Percentiles rank a stretch among this genome's conserved stretches.
Conservation (phyloP, 2,329 filamentous ascomycete genomes). For the Boeremia lycopersici region DNA sequence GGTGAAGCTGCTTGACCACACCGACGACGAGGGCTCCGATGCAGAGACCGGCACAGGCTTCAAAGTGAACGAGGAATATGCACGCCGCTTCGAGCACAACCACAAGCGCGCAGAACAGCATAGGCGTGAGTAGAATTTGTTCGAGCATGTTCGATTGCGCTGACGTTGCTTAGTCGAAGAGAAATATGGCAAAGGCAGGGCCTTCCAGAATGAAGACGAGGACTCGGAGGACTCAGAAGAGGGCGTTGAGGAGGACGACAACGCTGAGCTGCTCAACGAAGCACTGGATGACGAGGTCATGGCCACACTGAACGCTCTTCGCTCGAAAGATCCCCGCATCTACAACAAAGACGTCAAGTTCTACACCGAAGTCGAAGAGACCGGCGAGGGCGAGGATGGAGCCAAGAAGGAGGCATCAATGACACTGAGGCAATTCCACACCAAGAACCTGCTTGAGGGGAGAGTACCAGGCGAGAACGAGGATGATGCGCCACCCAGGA, state of each 20-base stretch:
- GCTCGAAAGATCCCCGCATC: constrained; percentile 86
- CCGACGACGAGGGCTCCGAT: constrained; percentile 39
- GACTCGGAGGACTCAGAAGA: constrained; percentile 57
- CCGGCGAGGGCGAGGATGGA: constrained; percentile 43
- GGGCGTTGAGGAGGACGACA: constrained; percentile 87
- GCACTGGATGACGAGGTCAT: constrained; percentile 86
- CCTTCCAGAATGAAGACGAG: constrained; percentile 46
- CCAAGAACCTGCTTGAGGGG: constrained; percentile 82
- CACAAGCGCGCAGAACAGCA: constrained; percentile 92
- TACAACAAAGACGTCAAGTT: constrained; percentile 84
- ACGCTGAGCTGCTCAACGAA: constrained; percentile 83
- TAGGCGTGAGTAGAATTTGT: constrained; percentile 57
- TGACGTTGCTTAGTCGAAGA: constrained; percentile 72
- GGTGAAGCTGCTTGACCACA: constrained; percentile 46
- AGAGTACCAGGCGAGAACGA: constrained; percentile 64
- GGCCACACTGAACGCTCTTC: constrained; percentile 84
- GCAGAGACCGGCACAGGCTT: constrained; percentile 50
- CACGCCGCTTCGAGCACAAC: constrained; percentile 90
- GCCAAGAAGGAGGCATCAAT: constrained; percentile 80
- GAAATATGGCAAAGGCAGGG: constrained; percentile 70
- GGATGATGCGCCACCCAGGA: constrained; percentile 64
- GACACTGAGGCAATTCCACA: constrained; percentile 87
- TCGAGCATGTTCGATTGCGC: background rate
- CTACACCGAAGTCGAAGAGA: constrained; percentile 70
- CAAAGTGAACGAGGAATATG: constrained; percentile 90